Percentiles rank a stretch among this genome's conserved stretches.
Conservation (phyloP, 106 monocot genomes). For the Allium fistulosum region DNA sequence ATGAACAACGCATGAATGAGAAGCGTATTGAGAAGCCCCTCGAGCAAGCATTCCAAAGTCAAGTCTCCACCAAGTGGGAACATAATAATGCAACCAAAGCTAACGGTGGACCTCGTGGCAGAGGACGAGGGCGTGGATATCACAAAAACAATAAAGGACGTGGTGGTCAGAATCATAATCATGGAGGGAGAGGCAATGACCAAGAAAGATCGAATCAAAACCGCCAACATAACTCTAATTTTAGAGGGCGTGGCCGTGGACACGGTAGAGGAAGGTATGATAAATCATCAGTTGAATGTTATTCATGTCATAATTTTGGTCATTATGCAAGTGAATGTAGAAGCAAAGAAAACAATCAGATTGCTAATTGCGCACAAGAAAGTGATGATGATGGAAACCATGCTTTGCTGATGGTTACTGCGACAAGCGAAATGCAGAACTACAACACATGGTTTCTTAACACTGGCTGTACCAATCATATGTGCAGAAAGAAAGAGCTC, state of each 20-base stretch:
- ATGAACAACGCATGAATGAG: too few species aligned
- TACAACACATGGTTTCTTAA: neutral
- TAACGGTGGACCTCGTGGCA: neutral
- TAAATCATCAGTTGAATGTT: neutral
- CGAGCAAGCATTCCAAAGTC: conserved; percentile 3
- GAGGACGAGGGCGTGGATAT: neutral
- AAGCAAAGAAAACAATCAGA: neutral
- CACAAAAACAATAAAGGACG: neutral
- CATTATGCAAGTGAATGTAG: conserved; percentile 1
- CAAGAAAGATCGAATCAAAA: neutral
- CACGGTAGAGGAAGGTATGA: neutral
- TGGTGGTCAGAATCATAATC: neutral
- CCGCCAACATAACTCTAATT: conserved; percentile 3
- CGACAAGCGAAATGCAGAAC: neutral
- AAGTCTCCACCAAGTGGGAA: conserved; percentile 1
- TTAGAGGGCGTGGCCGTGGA: neutral
- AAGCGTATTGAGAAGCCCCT: neutral
- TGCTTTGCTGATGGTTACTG: neutral
- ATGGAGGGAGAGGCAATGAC: neutral
- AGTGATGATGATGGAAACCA: neutral
- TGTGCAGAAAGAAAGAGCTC: neutral
- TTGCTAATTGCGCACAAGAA: neutral
- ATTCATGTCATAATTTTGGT: conserved; percentile 4
- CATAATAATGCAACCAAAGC: neutral
- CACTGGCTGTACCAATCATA: neutral